Evolutionary conservation across 129 eudicot species (phyloP), one percentile per base, ranked within the genome.

Genomic region (Sambucus nigra): DNA sequence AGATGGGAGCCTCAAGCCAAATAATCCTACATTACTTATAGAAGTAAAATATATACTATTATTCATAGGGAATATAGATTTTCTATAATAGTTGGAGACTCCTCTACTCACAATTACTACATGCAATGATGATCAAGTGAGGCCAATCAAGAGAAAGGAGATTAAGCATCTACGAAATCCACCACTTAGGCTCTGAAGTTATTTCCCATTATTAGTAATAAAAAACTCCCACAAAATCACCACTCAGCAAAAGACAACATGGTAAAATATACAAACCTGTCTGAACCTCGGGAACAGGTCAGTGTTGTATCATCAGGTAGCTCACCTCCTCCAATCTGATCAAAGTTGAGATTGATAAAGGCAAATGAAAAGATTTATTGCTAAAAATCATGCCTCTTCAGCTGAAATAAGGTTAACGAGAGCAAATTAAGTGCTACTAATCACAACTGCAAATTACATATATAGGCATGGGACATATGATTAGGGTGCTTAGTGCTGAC

Each of bases 261-360:
- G 51, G 17, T 18, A 35, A 61, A 16, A 46, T 24, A 25, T 25
- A 29, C 79, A 68, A 75, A 88, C 98, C 98, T 91, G 84, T 91
- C 98, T 11, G 94, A 91, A 25, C 95, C 89, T n/a, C 94, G 88
- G 25, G 89, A 76, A 57, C 98, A 91, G 47, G 72, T 35, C 25
- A 91, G 95, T 53, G 86, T 81, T n/a, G 98, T 91, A 72, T 85
- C 95, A 53, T 91, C 98, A 41, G 98, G 95, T 47, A 58, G 60
- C 24, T 91, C 95, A 54, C 95, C 98, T 25, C 84, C 88, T 39
- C 98, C 98, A 76, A 91, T 74, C 98, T 91, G 81, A 66, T 57
- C 33, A 65, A 51, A 49, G 22, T 53, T 55, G 51, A 46, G 32
- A 40, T 59, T 60, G 27, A 38, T 55, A 57, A 63, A 47, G 23